Percentiles rank a stretch among this genome's conserved stretches.
These are phyloP conservation scores for Penicillium crystallinum DNA, from an alignment of 495 filamentous ascomycete species.

Conservation along the genomic window DNA sequence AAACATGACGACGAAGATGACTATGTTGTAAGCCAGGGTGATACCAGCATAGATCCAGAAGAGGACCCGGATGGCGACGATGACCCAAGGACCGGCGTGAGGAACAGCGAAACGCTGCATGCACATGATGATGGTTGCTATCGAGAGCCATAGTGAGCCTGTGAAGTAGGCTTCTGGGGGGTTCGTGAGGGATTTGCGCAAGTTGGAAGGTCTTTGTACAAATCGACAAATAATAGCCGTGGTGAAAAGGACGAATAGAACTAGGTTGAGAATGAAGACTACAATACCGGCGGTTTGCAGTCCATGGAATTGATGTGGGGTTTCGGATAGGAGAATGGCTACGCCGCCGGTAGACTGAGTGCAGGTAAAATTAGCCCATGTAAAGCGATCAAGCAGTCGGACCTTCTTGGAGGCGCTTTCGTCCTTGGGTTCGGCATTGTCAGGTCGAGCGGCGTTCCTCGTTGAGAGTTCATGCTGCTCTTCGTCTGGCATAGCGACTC, in stretches of 20 bases:
- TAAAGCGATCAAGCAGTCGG: background rate
- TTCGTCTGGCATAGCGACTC: background rate
- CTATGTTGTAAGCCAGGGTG: background rate
- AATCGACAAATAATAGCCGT: background rate
- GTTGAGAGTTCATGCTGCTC: background rate
- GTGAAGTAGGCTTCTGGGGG: background rate
- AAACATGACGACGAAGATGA: background rate
- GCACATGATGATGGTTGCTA: background rate
- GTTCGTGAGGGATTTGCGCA: background rate
- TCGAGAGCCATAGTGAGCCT: background rate
- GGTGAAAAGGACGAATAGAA: background rate
- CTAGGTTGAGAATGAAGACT: background rate
- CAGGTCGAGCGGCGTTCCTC: background rate
- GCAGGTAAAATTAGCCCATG: background rate
- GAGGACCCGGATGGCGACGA: background rate
- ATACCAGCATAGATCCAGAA: background rate
- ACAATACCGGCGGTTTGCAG: background rate
- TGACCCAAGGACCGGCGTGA: background rate
- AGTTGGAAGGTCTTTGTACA: background rate
- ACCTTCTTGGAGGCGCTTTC: background rate
- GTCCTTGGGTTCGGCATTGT: background rate
- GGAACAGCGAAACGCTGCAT: background rate
- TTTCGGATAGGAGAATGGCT: background rate
- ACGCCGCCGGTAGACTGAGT: background rate
- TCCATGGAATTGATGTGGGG: background rate